Conservation (phyloP, 1,284 basidiomycete species). For the Heterobasidion annosum region DNA sequence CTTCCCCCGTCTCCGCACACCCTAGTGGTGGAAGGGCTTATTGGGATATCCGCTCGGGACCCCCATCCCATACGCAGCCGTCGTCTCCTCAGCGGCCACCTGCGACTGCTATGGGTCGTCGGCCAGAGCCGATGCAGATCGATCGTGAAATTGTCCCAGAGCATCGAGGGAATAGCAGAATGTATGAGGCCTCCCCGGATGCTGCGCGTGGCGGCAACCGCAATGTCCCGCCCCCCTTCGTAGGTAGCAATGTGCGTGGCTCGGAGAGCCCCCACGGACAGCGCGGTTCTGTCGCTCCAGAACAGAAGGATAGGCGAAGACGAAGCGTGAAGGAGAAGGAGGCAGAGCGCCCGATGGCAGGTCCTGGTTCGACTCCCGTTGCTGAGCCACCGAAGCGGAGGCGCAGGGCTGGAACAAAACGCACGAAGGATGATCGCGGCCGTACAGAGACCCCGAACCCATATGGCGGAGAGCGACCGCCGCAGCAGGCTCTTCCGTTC, state of each 20-base stretch:
- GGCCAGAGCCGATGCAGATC: slow-evolving; percentile 2
- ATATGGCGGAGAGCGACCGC: slow-evolving; percentile 13
- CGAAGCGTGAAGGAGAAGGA: slow-evolving; percentile 30
- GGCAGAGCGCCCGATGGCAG: slow-evolving; percentile 19
- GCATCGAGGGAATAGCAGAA: not conserved
- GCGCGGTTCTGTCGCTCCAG: slow-evolving; percentile 18
- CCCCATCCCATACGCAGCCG: slow-evolving; percentile 15
- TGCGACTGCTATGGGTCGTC: slow-evolving; percentile 8
- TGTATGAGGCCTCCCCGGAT: not conserved
- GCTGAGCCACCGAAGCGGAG: slow-evolving; percentile 30
- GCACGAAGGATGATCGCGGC: slow-evolving; percentile 26
- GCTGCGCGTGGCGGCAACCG: not conserved
- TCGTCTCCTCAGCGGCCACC: slow-evolving; percentile 12
- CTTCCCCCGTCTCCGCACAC: slow-evolving; percentile 46
- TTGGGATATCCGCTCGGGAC: slow-evolving; percentile 19
- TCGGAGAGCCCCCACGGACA: slow-evolving; percentile 33
- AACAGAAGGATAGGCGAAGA: slow-evolving; percentile 12
- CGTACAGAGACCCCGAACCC: slow-evolving; percentile 21
- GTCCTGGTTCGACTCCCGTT: slow-evolving; percentile 5
- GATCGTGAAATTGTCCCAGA: slow-evolving; percentile 3
- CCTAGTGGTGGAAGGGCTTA: slow-evolving; percentile 14
- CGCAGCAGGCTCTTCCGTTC: slow-evolving; percentile 22
- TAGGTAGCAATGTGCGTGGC: slow-evolving; percentile 17
- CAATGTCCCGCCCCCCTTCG: slow-evolving; percentile 10
- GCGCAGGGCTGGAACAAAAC: slow-evolving; percentile 28